phyloP scores from a whole-genome alignment of 768 basidiomycete genomes.

The Lentinula edodes region DNA sequence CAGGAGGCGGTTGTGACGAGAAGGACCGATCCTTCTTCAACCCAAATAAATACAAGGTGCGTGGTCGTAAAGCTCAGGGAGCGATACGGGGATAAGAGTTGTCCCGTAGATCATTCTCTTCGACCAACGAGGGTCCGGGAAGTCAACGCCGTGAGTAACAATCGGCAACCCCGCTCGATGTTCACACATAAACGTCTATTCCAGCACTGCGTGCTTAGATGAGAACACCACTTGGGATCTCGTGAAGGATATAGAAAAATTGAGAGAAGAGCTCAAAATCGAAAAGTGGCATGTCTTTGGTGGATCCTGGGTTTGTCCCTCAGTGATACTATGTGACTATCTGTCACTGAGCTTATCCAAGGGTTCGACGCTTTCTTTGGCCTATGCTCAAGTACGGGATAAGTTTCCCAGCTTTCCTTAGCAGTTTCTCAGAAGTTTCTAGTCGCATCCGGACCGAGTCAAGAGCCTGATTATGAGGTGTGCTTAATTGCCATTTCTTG shows the following conservation, averaged over 20 bases:
- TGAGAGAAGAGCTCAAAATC: slow-evolving; percentile 69
- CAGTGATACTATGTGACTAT: background rate
- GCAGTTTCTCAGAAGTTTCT: background rate
- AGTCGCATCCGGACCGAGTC: slow-evolving; percentile 80
- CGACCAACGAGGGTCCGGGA: slow-evolving; percentile 87
- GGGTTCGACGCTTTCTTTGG: slow-evolving; percentile 85
- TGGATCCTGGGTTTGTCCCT: slow-evolving; percentile 74
- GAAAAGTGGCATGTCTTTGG: slow-evolving; percentile 95
- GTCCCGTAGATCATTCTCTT: slow-evolving; percentile 67
- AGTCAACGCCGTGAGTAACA: slow-evolving; percentile 69
- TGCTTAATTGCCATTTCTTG: slow-evolving; percentile 5
- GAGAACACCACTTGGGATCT: slow-evolving; percentile 95
- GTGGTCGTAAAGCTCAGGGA: background rate
- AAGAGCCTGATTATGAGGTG: slow-evolving; percentile 75
- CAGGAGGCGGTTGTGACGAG: slow-evolving; percentile 68
- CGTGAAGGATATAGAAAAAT: slow-evolving; percentile 82
- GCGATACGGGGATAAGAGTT: background rate
- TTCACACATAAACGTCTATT: slow-evolving; percentile 2
- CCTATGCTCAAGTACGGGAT: slow-evolving; percentile 69
- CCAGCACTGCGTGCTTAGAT: slow-evolving; percentile 65
- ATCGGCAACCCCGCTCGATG: background rate
- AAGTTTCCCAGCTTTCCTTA: background rate
- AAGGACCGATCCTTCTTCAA: slow-evolving; percentile 79
- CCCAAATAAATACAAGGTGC: slow-evolving; percentile 77
- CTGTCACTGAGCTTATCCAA: slow-evolving; percentile 13